Conservation (phyloP, 495 filamentous ascomycete species). For the Aspergillus panamensis region DNA sequence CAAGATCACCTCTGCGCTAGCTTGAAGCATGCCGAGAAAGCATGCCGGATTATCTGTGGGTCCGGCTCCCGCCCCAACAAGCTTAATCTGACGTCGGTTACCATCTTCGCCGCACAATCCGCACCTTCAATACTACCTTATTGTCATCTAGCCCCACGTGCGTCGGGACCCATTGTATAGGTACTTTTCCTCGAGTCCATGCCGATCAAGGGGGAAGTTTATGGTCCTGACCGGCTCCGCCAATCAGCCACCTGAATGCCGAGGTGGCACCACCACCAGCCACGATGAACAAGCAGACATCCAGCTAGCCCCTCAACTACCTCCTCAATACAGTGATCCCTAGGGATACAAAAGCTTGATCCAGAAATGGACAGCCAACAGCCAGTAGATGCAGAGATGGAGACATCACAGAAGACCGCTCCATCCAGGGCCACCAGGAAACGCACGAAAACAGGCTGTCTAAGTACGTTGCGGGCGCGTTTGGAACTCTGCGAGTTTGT, state of each 20-base stretch:
- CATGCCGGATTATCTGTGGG: too few relatives aligned
- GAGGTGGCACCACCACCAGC: not conserved
- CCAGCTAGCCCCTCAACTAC: not conserved
- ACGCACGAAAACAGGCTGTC: slow-evolving; percentile 92
- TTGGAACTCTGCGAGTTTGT: not conserved
- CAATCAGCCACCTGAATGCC: not conserved
- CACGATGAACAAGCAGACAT: slow-evolving; percentile 12
- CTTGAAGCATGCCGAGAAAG: too few relatives aligned
- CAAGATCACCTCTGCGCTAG: too few relatives aligned
- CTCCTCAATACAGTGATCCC: slow-evolving; percentile 1
- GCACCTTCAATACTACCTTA: too few relatives aligned
- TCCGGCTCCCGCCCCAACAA: too few relatives aligned
- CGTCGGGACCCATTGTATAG: too few relatives aligned
- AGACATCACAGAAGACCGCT: slow-evolving; percentile 15
- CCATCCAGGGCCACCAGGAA: slow-evolving; percentile 47
- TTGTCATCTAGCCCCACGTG: too few relatives aligned
- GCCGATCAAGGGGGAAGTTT: not conserved
- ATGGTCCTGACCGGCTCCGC: not conserved
- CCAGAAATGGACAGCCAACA: not conserved
- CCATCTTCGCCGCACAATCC: too few relatives aligned
- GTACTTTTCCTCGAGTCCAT: not conserved
- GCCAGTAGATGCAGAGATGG: not conserved
- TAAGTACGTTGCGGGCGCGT: slow-evolving; percentile 60
- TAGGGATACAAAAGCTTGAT: slow-evolving; percentile 6
- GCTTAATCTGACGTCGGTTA: too few relatives aligned